A percentile compares a stretch with the other conserved stretches of the same genome.
These are phyloP conservation scores for Epichloe baconii DNA, from an alignment of 2,329 filamentous ascomycete species.

Conservation along the genomic window DNA sequence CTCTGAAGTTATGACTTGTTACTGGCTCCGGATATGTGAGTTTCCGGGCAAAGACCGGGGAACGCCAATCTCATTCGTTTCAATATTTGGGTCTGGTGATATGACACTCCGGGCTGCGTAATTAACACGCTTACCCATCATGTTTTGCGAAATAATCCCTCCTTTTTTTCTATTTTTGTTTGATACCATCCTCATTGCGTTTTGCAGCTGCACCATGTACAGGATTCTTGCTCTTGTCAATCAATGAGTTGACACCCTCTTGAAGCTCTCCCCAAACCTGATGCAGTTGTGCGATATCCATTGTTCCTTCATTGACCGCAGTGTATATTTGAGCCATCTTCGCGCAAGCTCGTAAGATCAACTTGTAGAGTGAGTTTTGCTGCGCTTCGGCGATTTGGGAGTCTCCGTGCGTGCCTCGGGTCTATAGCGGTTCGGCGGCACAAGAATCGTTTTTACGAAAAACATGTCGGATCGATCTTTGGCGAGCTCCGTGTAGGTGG, in stretches of 20 bases:
- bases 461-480: slow-evolving; percentile 73
- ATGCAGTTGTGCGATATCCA: slow-evolving; percentile 58
- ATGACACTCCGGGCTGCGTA: slow-evolving; percentile 96
- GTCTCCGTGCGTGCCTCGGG: slow-evolving; percentile 70
- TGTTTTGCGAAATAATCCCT: slow-evolving; percentile 97
- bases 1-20: slow-evolving; percentile 91
- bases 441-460: slow-evolving; percentile 74
- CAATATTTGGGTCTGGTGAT: slow-evolving; percentile 94
- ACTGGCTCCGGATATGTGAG: slow-evolving; percentile 95
- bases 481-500: slow-evolving; percentile 43
- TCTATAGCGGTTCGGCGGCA: slow-evolving; percentile 84
- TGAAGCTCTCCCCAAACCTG: slow-evolving; percentile 75
- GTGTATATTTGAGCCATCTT: slow-evolving; percentile 57
- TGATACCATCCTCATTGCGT: slow-evolving; percentile 83
- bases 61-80: slow-evolving; percentile 97
- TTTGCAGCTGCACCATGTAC: slow-evolving; percentile 65
- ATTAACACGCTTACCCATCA: slow-evolving; percentile 99
- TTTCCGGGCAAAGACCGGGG: slow-evolving; percentile 97
- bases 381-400: slow-evolving; percentile 76
- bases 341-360: slow-evolving; percentile 64
- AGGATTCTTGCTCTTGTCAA: slow-evolving; percentile 80
- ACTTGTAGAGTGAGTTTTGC: slow-evolving; percentile 79
- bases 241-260: slow-evolving; percentile 80
- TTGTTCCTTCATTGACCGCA: slow-evolving; percentile 31
- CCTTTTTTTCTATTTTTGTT: slow-evolving; percentile 96